Percentiles rank a stretch among this genome's conserved stretches.
Conservation (phyloP, 495 filamentous ascomycete genomes). For the Xylaria curta region DNA sequence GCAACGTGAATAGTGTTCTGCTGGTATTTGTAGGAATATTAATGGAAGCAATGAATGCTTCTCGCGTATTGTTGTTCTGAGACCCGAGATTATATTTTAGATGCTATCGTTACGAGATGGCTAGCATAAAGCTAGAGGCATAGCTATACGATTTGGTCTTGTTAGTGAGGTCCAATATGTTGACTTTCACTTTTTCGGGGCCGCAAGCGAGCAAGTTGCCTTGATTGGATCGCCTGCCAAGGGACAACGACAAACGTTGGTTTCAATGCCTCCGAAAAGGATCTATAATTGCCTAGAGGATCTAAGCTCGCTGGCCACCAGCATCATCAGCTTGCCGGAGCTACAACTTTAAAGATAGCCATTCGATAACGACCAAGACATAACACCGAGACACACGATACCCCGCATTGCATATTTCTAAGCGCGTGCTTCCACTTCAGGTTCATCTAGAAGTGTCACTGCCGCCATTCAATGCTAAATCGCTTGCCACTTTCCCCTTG, state of each 20-base stretch:
- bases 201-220: background rate
- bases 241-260: background rate
- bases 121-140: background rate
- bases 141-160: background rate
- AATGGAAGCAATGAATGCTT: background rate
- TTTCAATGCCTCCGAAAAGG: background rate
- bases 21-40: background rate
- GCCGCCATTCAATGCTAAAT: background rate
- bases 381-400: background rate
- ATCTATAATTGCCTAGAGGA: background rate
- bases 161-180: background rate
- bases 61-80: background rate
- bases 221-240: too few species aligned
- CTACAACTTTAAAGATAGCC: background rate
- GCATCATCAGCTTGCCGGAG: background rate
- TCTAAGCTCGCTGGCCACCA: background rate
- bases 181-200: background rate
- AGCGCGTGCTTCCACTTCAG: background rate
- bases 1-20: background rate
- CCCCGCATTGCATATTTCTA: background rate
- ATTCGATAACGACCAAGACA: background rate
- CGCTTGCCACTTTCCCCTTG: background rate
- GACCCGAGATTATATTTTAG: too few species aligned
- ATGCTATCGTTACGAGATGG: background rate
- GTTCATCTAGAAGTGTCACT: background rate